Percentiles rank a stretch among this genome's conserved stretches.
Evolutionary conservation across 1,284 basidiomycete species (phyloP).

Genomic region (Puccinia coronata): DNA sequence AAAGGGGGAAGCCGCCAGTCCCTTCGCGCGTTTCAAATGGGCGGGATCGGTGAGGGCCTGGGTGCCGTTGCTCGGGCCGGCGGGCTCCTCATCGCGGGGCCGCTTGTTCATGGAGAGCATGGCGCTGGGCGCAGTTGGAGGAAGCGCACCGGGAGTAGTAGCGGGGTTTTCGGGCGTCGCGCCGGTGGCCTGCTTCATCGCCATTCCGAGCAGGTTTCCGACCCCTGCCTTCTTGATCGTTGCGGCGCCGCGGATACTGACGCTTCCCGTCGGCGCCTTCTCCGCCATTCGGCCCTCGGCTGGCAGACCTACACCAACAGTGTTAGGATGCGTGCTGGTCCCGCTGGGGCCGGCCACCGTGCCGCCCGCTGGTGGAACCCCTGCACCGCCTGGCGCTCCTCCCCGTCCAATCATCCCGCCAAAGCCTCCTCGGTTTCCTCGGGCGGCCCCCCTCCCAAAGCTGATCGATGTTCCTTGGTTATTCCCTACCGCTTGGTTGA

Average conservation of each 20-base stretch:
- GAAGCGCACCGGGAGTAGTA: neutral
- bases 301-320: neutral
- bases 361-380: neutral
- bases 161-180: neutral
- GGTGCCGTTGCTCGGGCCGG: neutral
- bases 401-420: conserved; percentile 14
- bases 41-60: neutral
- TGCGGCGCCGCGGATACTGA: conserved; percentile 23
- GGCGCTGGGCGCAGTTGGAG: neutral
- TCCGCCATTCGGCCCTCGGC: conserved; percentile 28
- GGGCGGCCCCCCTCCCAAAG: neutral
- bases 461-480: neutral
- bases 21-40: conserved; percentile 5
- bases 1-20: neutral
- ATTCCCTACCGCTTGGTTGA: neutral
- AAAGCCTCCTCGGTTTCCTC: neutral
- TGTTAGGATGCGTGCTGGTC: neutral
- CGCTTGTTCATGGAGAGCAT: neutral
- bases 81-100: neutral
- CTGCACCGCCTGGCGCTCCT: neutral
- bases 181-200: conserved; percentile 24
- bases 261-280: neutral
- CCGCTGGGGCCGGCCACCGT: no score
- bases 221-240: conserved; percentile 22
- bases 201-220: conserved; percentile 15